Base-by-base conservation (phyloP, 805 yeast species). In the Suhomyces kilbournensis region DNA sequence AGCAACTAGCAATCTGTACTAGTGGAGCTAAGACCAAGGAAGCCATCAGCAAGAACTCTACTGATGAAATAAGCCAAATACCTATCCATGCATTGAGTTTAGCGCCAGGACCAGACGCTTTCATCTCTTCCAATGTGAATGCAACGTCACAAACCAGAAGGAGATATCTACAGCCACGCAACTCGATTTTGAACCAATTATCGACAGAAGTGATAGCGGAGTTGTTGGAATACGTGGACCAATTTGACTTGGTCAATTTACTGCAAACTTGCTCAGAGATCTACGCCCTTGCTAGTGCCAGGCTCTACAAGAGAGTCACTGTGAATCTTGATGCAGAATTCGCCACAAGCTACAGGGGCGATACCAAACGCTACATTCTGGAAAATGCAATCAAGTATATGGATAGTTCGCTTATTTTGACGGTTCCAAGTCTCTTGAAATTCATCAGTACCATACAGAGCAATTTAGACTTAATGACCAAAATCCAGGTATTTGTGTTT, bases 221-320 rank as follows among this genome's bases (percentile, higher is more conserved):
- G 15, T 51, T 68, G 4, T 56, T 67, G 35, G 60, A 64, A 47
- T 54, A 66, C 53, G 72, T 71, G 7, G 61, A 58, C 49, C 76
- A 71, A 47, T 68, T 51, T 56, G 74, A 69, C 51, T 54, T 70
- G 51, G 55, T 62, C 4, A 62, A 55, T 47, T 48, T 69, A 23
- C 62, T 61, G 63, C 34, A 53, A 23, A 65, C 68, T 0, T 63
- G 68, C 52, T 39, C 56, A 0, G 44, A 52, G 26, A 48, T 71
- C 17, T 60, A 69, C 52, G 50, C 53, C 1, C 14, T 62, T 14
- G 70, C 72, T 4, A 53, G 48, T 4, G 61, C 57, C 20, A 54
- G 69, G 34, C 51, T 71, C 26, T 71, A 70, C 51, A 59, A 58
- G 44, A 51, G 72, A 49, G 63, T 71, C 15, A 67, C 72, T 1